phyloP scores from a whole-genome alignment of 1,284 basidiomycete species.

The Austroboletus novae-zelandiae region DNA sequence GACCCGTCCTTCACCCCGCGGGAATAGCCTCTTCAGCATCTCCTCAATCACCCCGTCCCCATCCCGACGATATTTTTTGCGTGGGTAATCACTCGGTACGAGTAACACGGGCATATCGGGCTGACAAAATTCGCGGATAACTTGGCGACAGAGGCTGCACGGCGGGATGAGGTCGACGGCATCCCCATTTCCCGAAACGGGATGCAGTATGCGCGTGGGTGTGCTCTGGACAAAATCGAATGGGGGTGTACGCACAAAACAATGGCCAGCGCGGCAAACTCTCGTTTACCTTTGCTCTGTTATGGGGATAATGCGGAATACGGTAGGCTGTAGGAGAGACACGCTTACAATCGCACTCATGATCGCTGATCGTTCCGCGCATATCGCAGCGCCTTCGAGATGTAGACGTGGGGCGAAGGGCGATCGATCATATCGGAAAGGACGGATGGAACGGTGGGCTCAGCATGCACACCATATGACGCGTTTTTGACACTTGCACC shows the following conservation, averaged over 20 bases:
- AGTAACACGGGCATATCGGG: constrained; percentile 77
- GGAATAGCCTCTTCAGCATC: constrained; percentile 75
- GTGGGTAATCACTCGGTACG: constrained; percentile 66
- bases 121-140: constrained; percentile 86
- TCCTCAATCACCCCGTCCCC: constrained; percentile 54
- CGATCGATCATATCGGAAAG: neutral
- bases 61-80: constrained; percentile 36
- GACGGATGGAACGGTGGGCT: neutral
- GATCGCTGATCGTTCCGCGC: constrained; percentile 85
- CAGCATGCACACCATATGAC: constrained; percentile 63
- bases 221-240: neutral
- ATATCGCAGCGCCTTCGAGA: constrained; percentile 69
- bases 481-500: constrained; percentile 92
- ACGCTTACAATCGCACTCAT: constrained; percentile 77
- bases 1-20: constrained; percentile 27
- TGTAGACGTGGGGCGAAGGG: neutral
- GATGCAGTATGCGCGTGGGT: neutral
- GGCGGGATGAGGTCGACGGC: constrained; percentile 68
- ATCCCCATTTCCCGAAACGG: constrained; percentile 43
- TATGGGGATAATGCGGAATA: neutral
- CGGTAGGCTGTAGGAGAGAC: neutral
- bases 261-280: constrained; percentile 73
- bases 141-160: constrained; percentile 91
- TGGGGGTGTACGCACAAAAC: constrained; percentile 51
- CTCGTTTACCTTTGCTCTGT: constrained; percentile 72